Evolutionary conservation across 345 rosid species (phyloP).

Genomic region (Passiflora organensis): DNA sequence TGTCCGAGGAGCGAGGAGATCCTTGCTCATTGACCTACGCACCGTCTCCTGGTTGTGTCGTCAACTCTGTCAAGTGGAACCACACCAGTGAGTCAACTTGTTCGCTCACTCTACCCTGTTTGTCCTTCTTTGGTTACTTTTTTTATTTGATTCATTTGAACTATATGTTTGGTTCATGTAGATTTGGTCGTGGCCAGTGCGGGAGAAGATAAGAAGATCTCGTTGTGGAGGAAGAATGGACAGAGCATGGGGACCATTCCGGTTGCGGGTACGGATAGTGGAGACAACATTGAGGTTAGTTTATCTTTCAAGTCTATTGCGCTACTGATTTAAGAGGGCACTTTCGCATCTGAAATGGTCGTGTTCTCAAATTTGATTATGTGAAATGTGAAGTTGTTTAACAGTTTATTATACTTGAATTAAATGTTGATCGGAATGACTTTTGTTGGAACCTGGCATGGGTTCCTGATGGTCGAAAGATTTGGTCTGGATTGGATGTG

Average conservation of each 20-base stretch:
- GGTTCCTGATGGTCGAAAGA: no score
- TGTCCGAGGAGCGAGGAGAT: slow-evolving; percentile 63
- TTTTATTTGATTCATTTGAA: neutral
- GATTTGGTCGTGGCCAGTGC: slow-evolving; percentile 98
- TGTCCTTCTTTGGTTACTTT: neutral
- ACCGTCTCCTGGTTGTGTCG: slow-evolving; percentile 63
- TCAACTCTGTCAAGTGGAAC: slow-evolving; percentile 92
- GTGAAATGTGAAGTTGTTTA: no score
- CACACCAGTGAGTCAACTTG: slow-evolving; percentile 61
- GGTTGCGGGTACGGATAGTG: slow-evolving; percentile 60
- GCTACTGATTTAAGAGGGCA: neutral
- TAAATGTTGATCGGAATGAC: no score
- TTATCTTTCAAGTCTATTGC: neutral
- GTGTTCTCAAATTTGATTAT: no score
- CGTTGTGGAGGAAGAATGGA: slow-evolving; percentile 82
- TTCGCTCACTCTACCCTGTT: slow-evolving; percentile 6
- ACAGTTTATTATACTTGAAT: neutral
- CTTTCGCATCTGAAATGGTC: no score
- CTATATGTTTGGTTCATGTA: slow-evolving; percentile 20
- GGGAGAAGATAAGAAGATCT: slow-evolving; percentile 94
- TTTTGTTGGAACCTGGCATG: no score
- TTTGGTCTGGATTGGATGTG: no score
- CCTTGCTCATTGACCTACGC: slow-evolving; percentile 72
- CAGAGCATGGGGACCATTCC: slow-evolving; percentile 77
- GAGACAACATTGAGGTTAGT: slow-evolving; percentile 64